Evolutionary conservation across 169 alveolate species (phyloP).

Genomic region (Plasmodium knowlesi): DNA sequence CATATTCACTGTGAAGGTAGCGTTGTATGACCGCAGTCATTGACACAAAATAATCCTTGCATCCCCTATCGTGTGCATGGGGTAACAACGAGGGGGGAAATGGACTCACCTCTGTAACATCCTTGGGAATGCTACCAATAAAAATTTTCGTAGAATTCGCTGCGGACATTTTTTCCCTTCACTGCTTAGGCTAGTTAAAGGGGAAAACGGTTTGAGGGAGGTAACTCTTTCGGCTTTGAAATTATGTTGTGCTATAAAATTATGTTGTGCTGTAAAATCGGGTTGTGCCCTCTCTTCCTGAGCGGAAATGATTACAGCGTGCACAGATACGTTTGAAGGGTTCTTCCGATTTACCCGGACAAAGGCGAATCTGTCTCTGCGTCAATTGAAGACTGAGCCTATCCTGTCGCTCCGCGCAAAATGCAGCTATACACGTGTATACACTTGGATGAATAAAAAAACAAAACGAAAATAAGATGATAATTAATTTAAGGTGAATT

Average conservation of each 20-base stretch:
- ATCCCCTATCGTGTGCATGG: not conserved
- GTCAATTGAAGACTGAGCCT: not conserved
- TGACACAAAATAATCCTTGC: no score
- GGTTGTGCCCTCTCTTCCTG: not conserved
- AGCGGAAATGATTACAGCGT: not conserved
- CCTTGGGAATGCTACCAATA: slow-evolving; percentile 82
- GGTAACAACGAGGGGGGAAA: not conserved
- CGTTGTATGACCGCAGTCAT: not conserved
- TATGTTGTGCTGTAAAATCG: no score
- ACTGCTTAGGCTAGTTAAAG: not conserved
- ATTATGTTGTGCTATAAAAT: not conserved
- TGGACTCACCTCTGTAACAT: slow-evolving; percentile 78
- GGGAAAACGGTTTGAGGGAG: not conserved
- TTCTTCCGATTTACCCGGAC: not conserved
- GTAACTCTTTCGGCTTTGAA: not conserved
- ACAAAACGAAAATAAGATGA: not conserved
- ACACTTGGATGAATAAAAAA: not conserved
- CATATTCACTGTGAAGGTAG: not conserved
- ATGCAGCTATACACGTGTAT: not conserved
- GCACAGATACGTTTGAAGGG: not conserved
- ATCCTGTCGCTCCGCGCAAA: not conserved
- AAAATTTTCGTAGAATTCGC: slow-evolving; percentile 76
- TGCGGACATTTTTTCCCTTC: slow-evolving; percentile 31
- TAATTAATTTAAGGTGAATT: not conserved
- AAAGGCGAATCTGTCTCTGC: not conserved